Evolutionary conservation across 2,329 filamentous ascomycete species (phyloP).

Genomic region (Chaetomiaceae sp.): DNA sequence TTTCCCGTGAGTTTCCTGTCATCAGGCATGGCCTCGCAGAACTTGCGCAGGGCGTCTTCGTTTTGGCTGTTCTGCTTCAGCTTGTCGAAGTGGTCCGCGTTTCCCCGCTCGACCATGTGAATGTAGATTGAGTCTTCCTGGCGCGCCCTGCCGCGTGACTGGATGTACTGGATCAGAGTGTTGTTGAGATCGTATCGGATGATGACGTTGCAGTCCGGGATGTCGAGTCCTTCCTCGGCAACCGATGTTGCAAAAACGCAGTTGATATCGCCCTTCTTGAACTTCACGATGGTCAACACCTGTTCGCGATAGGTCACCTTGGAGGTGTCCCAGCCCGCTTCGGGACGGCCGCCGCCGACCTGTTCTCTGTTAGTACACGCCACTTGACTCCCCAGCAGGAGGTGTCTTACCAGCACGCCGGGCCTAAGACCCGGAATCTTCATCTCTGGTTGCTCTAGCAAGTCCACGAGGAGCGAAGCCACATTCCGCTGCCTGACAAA

Average conservation of each 20-base stretch:
- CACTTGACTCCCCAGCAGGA: neutral
- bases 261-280: constrained; percentile 55
- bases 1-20: constrained; percentile 65
- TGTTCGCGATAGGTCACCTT: constrained; percentile 70
- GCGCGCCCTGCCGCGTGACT: constrained; percentile 83
- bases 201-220: constrained; percentile 63
- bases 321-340: constrained; percentile 52
- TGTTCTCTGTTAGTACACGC: constrained; percentile 17
- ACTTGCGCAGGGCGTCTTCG: constrained; percentile 63
- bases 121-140: constrained; percentile 74
- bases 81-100: constrained; percentile 54
- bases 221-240: constrained; percentile 63
- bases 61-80: constrained; percentile 57
- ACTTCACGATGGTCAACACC: constrained; percentile 64
- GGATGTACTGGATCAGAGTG: constrained; percentile 92
- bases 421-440: constrained; percentile 55
- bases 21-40: constrained; percentile 69
- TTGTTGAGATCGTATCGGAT: constrained; percentile 80
- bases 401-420: constrained; percentile 54
- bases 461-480: constrained; percentile 64
- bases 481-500: constrained; percentile 80
- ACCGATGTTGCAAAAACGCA: constrained; percentile 65
- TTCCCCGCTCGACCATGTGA: constrained; percentile 74
- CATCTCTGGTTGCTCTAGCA: constrained; percentile 57
- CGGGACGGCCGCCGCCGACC: constrained; percentile 41